phyloP scores from a whole-genome alignment of 805 yeast species.

The Yarrowia sp. region DNA sequence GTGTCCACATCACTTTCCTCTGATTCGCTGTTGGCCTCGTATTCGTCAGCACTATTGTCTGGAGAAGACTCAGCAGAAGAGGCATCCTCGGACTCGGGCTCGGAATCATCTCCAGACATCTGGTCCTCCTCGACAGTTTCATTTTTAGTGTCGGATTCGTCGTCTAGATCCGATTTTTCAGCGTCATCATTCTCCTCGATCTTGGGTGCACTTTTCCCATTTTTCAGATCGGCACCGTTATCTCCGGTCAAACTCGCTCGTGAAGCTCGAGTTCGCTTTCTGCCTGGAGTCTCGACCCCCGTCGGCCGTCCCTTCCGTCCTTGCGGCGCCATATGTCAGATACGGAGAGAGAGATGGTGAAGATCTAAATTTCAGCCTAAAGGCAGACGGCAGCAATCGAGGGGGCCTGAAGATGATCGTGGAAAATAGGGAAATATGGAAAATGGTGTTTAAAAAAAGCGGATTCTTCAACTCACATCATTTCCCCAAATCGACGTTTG shows the following conservation, averaged over 20 bases:
- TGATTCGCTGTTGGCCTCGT: background rate
- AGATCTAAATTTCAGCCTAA: slow-evolving; percentile 3
- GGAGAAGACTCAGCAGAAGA: slow-evolving; percentile 3
- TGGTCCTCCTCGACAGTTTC: background rate
- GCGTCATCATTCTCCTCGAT: background rate
- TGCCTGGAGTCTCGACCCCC: background rate
- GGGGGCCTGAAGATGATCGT: no score
- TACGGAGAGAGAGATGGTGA: background rate
- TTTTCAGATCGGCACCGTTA: background rate
- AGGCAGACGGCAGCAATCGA: background rate
- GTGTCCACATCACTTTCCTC: background rate
- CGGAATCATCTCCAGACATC: background rate
- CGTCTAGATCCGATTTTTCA: slow-evolving; percentile 1
- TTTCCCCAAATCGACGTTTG: no score
- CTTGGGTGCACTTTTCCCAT: background rate
- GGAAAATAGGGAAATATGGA: no score
- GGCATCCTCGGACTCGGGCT: background rate
- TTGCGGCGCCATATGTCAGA: slow-evolving; percentile 19
- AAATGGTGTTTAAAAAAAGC: no score
- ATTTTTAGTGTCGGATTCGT: background rate
- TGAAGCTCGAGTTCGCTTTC: background rate
- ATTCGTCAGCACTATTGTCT: slow-evolving; percentile 15
- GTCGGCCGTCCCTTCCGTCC: slow-evolving; percentile 17
- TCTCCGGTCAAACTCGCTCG: background rate
- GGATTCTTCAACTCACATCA: no score